These are phyloP conservation scores for Rusavskia elegans DNA, from an alignment of 495 filamentous ascomycete genomes.

Conservation along the genomic window DNA sequence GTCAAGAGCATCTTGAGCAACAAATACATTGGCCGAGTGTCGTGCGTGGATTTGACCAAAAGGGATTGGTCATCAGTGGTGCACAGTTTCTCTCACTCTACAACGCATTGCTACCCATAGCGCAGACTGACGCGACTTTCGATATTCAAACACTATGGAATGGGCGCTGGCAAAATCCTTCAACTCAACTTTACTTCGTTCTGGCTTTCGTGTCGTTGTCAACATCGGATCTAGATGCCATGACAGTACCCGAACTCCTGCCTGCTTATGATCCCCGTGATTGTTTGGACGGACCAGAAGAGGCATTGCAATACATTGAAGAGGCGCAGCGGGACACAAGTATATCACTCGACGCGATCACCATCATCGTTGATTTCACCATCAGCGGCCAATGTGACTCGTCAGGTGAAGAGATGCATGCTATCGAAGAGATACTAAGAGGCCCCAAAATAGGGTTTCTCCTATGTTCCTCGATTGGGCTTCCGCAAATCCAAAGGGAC, in stretches of 20 bases:
- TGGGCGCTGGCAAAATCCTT: slow-evolving; percentile 68
- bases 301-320: slow-evolving; percentile 52
- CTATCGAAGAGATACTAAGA: slow-evolving; percentile 48
- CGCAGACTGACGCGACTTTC: slow-evolving; percentile 40
- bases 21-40: slow-evolving; percentile 70
- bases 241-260: slow-evolving; percentile 64
- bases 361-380: slow-evolving; percentile 56
- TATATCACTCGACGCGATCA: slow-evolving; percentile 73
- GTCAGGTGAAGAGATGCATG: slow-evolving; percentile 1
- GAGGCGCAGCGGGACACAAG: slow-evolving; percentile 70
- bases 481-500: slow-evolving; percentile 48
- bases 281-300: slow-evolving; percentile 54
- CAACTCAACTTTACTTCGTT: slow-evolving; percentile 82
- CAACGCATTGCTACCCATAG: slow-evolving; percentile 53
- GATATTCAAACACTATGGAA: slow-evolving; percentile 84
- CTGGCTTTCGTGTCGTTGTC: slow-evolving; percentile 58
- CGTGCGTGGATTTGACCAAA: slow-evolving; percentile 68
- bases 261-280: slow-evolving; percentile 61
- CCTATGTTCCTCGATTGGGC: slow-evolving; percentile 56
- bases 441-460: slow-evolving; percentile 53
- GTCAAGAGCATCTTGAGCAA: slow-evolving; percentile 37
- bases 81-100: slow-evolving; percentile 70
- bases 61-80: slow-evolving; percentile 54
- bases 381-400: slow-evolving; percentile 24
- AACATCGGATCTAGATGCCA: slow-evolving; percentile 61